A percentile compares a stretch with the other conserved stretches of the same genome.
Conservation (phyloP, 1,139 yeast genomes). For the Pichia norvegensis region DNA sequence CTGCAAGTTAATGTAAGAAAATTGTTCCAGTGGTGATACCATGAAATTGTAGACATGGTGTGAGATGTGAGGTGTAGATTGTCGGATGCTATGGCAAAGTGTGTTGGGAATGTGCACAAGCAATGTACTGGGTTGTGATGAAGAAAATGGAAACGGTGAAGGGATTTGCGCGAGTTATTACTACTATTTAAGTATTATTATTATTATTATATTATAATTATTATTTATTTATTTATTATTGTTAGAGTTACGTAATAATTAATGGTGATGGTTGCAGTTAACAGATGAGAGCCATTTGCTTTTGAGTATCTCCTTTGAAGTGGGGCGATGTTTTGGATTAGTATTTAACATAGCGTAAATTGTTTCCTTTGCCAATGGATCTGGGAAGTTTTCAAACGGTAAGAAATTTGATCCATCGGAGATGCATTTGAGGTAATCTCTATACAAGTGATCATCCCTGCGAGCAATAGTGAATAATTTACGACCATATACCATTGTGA, state of each 20-base stretch:
- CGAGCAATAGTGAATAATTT: neutral
- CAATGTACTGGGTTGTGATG: neutral
- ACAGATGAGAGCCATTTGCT: neutral
- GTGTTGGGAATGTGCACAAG: neutral
- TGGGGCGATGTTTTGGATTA: neutral
- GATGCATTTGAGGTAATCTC: neutral
- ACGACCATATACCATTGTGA: constrained; percentile 60
- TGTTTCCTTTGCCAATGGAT: neutral
- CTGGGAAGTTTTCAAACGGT: neutral
- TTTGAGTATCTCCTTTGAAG: neutral
- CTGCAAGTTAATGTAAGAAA: neutral
- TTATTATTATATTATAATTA: no score
- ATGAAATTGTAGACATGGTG: neutral
- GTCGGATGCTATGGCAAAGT: neutral
- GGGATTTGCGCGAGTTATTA: neutral
- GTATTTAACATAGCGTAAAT: neutral
- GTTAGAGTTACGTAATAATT: no score
- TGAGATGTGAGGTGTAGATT: neutral
- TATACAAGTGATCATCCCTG: neutral
- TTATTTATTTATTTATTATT: no score
- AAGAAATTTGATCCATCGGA: neutral
- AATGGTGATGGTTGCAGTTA: neutral
- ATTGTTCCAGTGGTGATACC: neutral
- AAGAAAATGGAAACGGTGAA: neutral
- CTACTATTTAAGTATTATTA: no score